Conservation (phyloP, 177 flowering plant species). For the Tripterygium wilfordii region DNA sequence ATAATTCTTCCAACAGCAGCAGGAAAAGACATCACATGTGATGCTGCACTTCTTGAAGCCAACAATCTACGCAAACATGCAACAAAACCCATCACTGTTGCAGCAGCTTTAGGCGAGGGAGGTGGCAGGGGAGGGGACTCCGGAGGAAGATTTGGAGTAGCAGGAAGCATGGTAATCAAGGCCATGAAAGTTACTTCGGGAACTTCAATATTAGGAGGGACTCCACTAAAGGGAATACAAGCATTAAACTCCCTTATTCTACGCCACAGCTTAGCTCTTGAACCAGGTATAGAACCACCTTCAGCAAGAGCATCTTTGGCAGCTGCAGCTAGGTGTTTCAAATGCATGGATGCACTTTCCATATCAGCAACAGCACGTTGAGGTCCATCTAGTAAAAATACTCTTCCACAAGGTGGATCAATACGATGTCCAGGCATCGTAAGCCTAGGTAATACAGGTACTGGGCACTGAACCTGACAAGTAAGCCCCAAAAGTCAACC, state of each 20-base stretch:
- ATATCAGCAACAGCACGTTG: slow-evolving; percentile 44
- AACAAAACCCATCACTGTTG: slow-evolving; percentile 89
- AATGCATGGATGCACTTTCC: slow-evolving; percentile 81
- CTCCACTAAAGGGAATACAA: slow-evolving; percentile 81
- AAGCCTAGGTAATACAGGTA: slow-evolving; percentile 84
- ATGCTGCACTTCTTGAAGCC: slow-evolving; percentile 86
- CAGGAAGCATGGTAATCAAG: slow-evolving; percentile 95
- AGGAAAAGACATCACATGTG: slow-evolving; percentile 99
- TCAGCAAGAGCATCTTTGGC: slow-evolving; percentile 97
- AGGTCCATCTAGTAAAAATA: slow-evolving; percentile 37
- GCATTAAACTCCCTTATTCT: slow-evolving; percentile 98
- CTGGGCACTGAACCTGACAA: slow-evolving; percentile 75
- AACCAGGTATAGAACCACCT: slow-evolving; percentile 95
- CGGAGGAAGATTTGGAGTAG: slow-evolving; percentile 88
- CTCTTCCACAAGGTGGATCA: slow-evolving; percentile 98
- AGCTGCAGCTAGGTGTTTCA: slow-evolving; percentile 89
- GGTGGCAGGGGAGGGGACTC: slow-evolving; percentile 91
- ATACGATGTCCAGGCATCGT: slow-evolving; percentile 98
- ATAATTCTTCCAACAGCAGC: slow-evolving; percentile 97
- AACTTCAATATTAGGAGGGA: slow-evolving; percentile 80
- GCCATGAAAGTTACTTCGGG: slow-evolving; percentile 98
- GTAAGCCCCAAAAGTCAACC: slow-evolving; percentile 2
- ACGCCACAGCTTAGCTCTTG: slow-evolving; percentile 97
- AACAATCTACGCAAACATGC: slow-evolving; percentile 84
- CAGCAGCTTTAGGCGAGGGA: slow-evolving; percentile 99